Base-by-base conservation (phyloP, 208 protist genomes). In the Pavlovales sp. region DNA sequence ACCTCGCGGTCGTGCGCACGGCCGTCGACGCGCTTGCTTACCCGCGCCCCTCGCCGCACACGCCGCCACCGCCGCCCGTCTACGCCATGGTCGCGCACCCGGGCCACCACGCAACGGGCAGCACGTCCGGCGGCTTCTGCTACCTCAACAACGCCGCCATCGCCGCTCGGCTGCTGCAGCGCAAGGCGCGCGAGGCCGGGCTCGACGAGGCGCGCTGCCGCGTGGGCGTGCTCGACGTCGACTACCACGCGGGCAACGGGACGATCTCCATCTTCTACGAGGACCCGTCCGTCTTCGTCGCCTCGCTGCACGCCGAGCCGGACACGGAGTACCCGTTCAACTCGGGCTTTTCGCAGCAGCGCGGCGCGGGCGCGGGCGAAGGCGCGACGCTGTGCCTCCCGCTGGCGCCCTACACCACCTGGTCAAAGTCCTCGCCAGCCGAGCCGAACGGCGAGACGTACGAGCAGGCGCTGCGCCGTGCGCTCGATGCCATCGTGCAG, bases 131-230 rank as follows among this genome's bases (percentile, higher is more conserved):
- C 7, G 76, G 76, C 76, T 79, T 42, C 76, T 79, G 76, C 76
- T 79, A 79, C 39, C 76, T 79, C 76, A 79, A 79, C 76, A 79
- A 20, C 76, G 76, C 76, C 76, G 37, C 38, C 7, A 79, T 79
- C 20, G 11, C 20, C 11, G 76, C 76, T 7, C 37, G 39, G 11
- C 38, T 42, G 20, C 76, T 79, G 38, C 76, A 79, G 76, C 11
- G 11, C 11, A 7, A 20, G 11, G 76, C 38, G 11, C 37, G 20
- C 11, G 39, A 79, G 76, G 44, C 44, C 11, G 44, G 44, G 11
- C 11, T 7, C 11, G 20, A 26, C 11, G 39, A 79, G 76, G 44
- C 44, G 44, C 44, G 11, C 11, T 57, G 44, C 44, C 44, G 44
- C 44, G 39, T 79, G 11, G 76, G 11, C 11, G 20, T 79, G 11